These are phyloP conservation scores for Penicillium fimorum DNA, from an alignment of 495 filamentous ascomycete genomes.

Conservation along the genomic window DNA sequence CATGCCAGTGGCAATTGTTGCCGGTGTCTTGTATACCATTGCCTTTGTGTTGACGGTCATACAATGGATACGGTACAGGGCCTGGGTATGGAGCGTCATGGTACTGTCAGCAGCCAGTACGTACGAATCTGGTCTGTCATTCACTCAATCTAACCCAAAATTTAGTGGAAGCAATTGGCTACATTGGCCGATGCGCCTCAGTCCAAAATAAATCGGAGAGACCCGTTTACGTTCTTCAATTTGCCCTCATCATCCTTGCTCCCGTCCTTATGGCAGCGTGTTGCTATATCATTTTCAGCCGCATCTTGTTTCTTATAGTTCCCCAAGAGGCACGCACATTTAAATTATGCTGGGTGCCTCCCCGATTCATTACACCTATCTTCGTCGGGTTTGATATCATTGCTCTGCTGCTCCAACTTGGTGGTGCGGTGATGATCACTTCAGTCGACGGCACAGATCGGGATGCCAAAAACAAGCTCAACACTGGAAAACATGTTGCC, in stretches of 20 bases:
- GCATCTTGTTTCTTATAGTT: slow-evolving; percentile 48
- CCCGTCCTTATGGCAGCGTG: slow-evolving; percentile 52
- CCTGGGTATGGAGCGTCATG: slow-evolving; percentile 48
- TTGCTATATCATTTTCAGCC: slow-evolving; percentile 54
- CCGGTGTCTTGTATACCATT: slow-evolving; percentile 47
- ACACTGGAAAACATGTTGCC: slow-evolving; percentile 42
- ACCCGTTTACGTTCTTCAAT: slow-evolving; percentile 35
- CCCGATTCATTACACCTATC: slow-evolving; percentile 36
- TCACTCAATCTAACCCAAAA: slow-evolving; percentile 4
- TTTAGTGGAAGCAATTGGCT: slow-evolving; percentile 48
- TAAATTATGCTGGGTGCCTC: slow-evolving; percentile 46
- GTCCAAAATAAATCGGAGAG: slow-evolving; percentile 29
- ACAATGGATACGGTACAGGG: slow-evolving; percentile 41
- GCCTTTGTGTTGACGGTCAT: slow-evolving; percentile 35
- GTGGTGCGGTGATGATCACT: slow-evolving; percentile 38
- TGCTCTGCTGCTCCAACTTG: slow-evolving; percentile 29
- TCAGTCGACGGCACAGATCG: slow-evolving; percentile 24
- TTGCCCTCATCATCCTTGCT: slow-evolving; percentile 38
- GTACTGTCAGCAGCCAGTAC: slow-evolving; percentile 44
- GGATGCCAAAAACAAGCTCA: slow-evolving; percentile 28
- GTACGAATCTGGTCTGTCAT: slow-evolving; percentile 4
- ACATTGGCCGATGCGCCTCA: slow-evolving; percentile 39
- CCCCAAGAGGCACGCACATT: slow-evolving; percentile 38
- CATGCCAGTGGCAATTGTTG: slow-evolving; percentile 45
- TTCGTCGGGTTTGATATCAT: slow-evolving; percentile 37